Percentiles rank a stretch among this genome's conserved stretches.
Evolutionary conservation across 1,284 basidiomycete species (phyloP).

Genomic region (Pseudozyma hubeiensis): DNA sequence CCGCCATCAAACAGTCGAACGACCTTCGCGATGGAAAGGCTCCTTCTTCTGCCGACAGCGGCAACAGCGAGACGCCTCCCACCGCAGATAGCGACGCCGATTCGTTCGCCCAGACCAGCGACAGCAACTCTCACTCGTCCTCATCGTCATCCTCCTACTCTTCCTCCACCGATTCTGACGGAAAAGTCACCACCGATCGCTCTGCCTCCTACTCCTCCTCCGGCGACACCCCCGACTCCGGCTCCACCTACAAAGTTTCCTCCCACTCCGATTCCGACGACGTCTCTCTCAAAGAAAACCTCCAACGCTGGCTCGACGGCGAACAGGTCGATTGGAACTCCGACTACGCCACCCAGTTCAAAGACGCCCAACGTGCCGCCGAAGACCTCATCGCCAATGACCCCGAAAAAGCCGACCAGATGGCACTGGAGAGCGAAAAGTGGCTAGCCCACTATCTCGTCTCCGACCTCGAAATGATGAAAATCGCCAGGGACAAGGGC

Average conservation of each 20-base stretch:
- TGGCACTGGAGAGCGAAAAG: constrained; percentile 58
- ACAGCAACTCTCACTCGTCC: constrained; percentile 16
- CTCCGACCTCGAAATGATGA: constrained; percentile 56
- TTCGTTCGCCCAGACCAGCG: constrained; percentile 5
- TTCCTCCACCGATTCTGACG: constrained; percentile 33
- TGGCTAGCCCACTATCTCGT: constrained; percentile 55
- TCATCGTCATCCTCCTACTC: constrained; percentile 41
- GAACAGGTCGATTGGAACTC: constrained; percentile 55
- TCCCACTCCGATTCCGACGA: constrained; percentile 15
- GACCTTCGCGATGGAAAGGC: constrained; percentile 16
- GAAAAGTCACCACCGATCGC: constrained; percentile 26
- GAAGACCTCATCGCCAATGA: constrained; percentile 41
- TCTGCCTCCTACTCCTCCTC: constrained; percentile 37
- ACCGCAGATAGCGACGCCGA: constrained; percentile 11
- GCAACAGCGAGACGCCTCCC: neutral
- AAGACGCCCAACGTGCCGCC: constrained; percentile 44
- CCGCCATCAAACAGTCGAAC: constrained; percentile 38
- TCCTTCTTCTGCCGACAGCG: constrained; percentile 1
- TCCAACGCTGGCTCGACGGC: constrained; percentile 56
- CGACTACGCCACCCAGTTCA: constrained; percentile 49
- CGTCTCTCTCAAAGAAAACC: constrained; percentile 47
- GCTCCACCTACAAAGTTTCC: constrained; percentile 32
- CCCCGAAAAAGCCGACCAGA: constrained; percentile 50
- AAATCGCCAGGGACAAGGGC: constrained; percentile 28
- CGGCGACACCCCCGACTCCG: constrained; percentile 14